Conservation (phyloP, 441 rosid genomes). For the Theobroma grandiflorum region DNA sequence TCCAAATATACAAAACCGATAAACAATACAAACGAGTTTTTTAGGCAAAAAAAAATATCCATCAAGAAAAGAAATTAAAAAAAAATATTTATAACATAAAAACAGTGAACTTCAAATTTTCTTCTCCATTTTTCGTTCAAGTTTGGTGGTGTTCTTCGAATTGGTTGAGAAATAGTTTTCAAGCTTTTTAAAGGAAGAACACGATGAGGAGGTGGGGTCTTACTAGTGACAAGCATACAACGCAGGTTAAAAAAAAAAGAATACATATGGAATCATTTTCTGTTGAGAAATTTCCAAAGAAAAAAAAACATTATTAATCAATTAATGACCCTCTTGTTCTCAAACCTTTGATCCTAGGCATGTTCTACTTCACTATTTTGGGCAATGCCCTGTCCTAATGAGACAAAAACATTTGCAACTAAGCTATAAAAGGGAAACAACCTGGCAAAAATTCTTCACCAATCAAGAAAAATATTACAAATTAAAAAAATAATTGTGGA, state of each 20-base stretch:
- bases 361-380: not conserved
- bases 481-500: not conserved
- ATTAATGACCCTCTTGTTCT: not conserved
- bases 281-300: constrained; percentile 5
- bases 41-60: too few species aligned
- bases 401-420: constrained; percentile 17
- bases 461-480: not conserved
- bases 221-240: not conserved
- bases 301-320: not conserved
- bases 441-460: not conserved
- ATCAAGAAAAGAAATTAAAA: too few species aligned
- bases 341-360: not conserved
- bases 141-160: not conserved
- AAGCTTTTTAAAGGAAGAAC: not conserved
- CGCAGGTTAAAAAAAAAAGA: too few species aligned
- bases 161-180: not conserved
- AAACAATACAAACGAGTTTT: too few species aligned
- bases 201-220: not conserved
- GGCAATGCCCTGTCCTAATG: constrained; percentile 11
- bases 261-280: not conserved
- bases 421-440: constrained; percentile 6
- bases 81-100: too few species aligned
- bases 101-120: too few species aligned
- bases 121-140: not conserved
- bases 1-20: too few species aligned